Evolutionary conservation across 768 basidiomycete species (phyloP), one percentile per base, ranked within the genome.

Genomic region (Lactarius sanguifluus): DNA sequence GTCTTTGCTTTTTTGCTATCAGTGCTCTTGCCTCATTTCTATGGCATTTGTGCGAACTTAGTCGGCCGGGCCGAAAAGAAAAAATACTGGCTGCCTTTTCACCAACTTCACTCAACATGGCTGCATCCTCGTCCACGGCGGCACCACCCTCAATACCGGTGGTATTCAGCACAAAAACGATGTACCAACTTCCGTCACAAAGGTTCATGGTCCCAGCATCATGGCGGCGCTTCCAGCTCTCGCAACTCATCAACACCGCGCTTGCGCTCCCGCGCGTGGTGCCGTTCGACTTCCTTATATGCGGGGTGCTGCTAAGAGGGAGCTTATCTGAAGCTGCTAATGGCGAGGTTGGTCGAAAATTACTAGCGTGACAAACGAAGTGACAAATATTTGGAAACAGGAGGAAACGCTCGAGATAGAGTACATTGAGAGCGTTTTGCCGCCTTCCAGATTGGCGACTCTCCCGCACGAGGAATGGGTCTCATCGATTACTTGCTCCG

Each of bases 201-300:
- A 94, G 93, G 73, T 98, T 94, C 75, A 88, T 97, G 86, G 89
- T 98, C 18, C 96, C 97, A 2, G 81, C 87, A 1, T 79, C 85
- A 76, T 98, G 95, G 95, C 86, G 84, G 64, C 87, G 96, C n/a
- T 98, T 91, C 76, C 96, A 98, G 72, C 89, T 99, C 38, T 98
- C 96, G 1, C 94, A 98, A 67, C 88, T 98, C 52, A 87, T 99
- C 65, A 99, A 99, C 80, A 97, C 97, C 74, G 92, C 96, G 1
- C 81, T 98, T 32, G 82, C 84, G 30, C 84, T 90, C 20, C 75
- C 82, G 0, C 85, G 85, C 62, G 87, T 91, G 0, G 81, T 96
- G 3, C 96, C 95, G 0, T 98, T 98, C 74, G 96, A 99, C 76
- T 98, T 98, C 76, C 77, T 99, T 55, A 80, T 97, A 50, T 81